phyloP scores from a whole-genome alignment of 495 filamentous ascomycete genomes.

The Aspergillus funiculosus region DNA sequence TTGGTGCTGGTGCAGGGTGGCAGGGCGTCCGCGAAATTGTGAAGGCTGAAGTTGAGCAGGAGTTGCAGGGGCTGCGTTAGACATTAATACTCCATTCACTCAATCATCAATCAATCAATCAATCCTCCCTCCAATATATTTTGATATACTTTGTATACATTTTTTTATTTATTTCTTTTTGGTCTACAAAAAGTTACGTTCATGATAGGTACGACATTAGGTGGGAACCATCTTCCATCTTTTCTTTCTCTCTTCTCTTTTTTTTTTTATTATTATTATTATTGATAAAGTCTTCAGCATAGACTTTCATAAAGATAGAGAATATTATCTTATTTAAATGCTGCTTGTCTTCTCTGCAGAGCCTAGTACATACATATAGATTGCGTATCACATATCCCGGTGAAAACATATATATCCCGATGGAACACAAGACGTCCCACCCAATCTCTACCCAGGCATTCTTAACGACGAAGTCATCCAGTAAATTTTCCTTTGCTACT shows the following conservation, averaged over 20 bases:
- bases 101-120: too few relatives aligned
- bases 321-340: too few relatives aligned
- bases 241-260: neutral
- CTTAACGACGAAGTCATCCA: too few relatives aligned
- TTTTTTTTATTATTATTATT: neutral
- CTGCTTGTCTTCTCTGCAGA: too few relatives aligned
- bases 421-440: too few relatives aligned
- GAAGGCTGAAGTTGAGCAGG: slow-evolving; percentile 35
- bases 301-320: neutral
- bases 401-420: too few relatives aligned
- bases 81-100: slow-evolving; percentile 2
- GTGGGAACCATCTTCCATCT: too few relatives aligned
- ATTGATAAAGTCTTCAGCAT: neutral
- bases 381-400: too few relatives aligned
- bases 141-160: neutral
- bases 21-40: slow-evolving; percentile 37
- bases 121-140: neutral
- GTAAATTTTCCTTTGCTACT: too few relatives aligned
- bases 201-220: neutral
- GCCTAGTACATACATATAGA: too few relatives aligned
- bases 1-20: slow-evolving; percentile 29
- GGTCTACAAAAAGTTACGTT: slow-evolving; percentile 5
- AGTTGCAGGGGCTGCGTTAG: slow-evolving; percentile 23
- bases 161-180: neutral
- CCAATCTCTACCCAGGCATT: too few relatives aligned